Base-by-base conservation (phyloP, 2,329 filamentous ascomycete genomes). In the Cryphonectria naterciae region DNA sequence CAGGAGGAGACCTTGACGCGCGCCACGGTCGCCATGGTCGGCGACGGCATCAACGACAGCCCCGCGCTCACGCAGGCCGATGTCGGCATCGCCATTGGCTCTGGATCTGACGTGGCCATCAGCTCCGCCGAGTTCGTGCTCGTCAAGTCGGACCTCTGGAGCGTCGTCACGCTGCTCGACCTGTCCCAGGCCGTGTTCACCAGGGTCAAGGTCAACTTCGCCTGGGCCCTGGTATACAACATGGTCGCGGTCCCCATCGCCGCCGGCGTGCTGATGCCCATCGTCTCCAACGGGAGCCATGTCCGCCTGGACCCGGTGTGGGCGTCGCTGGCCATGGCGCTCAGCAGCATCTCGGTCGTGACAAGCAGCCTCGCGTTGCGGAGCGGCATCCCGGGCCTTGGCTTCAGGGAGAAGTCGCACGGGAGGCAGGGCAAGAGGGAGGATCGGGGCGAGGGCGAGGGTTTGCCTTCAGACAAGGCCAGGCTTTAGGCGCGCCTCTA, bases 311-410 rank as follows among this genome's bases (percentile, higher is more conserved):
- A 93, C 78, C 92, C 92, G 0, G 92, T 93, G 1, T 98, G 95
- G 95, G 95, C 95, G 6, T 92, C 91, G 74, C 81, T 97, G 78
- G 95, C 95, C 0, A 98, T 98, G 95, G 95, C 95, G 37, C 81
- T 95, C 79, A 97, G 94, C 80, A 95, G 92, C 80, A 91, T 98
- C 75, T 96, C 93, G 77, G 95, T 98, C 62, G 92, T 98, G 66
- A 82, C 89, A 77, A 97, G 94, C 79, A 95, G 92, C 82, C 81
- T 97, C 77, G 85, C 90, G 65, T 80, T 98, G 82, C 88, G 91
- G 78, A 86, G 79, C 68, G 74, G 78, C 65, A 70, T 86, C 15
- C 82, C 83, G 11, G 76, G 80, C 32, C 49, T 86, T 13, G 85
- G 85, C 1, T 88, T 85, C 75, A 78, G 82, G 70, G 77, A 78